phyloP scores from a whole-genome alignment of 345 rosid species.

The Moricandia moricandioides region DNA sequence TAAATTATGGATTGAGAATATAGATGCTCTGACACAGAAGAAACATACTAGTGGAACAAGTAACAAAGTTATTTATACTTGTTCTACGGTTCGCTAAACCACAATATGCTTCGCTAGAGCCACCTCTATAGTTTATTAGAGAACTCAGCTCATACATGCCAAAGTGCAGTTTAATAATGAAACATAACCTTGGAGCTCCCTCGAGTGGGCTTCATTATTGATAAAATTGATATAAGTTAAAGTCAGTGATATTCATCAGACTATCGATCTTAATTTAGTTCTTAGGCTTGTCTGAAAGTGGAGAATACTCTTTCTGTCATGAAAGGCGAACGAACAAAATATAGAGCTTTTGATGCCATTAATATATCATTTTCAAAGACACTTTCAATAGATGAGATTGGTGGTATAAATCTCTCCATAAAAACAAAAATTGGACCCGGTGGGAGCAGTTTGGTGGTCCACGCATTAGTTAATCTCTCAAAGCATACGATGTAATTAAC shows the following conservation, averaged over 20 bases:
- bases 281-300: background rate
- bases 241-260: background rate
- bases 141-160: background rate
- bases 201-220: background rate
- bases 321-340: background rate
- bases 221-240: background rate
- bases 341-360: background rate
- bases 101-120: background rate
- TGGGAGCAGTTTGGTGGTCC: slow-evolving; percentile 5
- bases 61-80: background rate
- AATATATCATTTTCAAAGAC: background rate
- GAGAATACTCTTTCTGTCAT: background rate
- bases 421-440: background rate
- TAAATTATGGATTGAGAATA: no score
- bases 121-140: background rate
- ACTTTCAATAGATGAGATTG: background rate
- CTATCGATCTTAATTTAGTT: background rate
- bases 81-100: background rate
- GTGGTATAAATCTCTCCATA: background rate
- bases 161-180: background rate
- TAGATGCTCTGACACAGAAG: no score
- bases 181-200: background rate
- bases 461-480: background rate
- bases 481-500: slow-evolving; percentile 2
- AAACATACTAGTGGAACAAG: background rate